These are phyloP conservation scores for Penicillium herquei DNA, from an alignment of 495 filamentous ascomycete species.

Conservation along the genomic window DNA sequence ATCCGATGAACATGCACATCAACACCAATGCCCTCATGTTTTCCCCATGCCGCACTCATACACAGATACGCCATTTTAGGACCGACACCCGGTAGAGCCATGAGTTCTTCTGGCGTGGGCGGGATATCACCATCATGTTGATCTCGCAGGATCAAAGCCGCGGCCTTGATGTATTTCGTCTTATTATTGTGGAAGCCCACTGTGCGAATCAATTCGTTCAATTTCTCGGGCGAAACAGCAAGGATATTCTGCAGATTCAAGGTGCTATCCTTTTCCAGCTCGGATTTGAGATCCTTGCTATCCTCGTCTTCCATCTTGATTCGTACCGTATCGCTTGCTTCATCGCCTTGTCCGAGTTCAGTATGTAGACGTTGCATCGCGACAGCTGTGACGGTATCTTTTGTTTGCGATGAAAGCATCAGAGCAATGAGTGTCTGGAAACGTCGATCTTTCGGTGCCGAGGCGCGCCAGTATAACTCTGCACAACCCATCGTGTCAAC, in stretches of 20 bases:
- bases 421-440: slow-evolving; percentile 90
- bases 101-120: slow-evolving; percentile 71
- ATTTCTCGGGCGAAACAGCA: slow-evolving; percentile 59
- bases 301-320: slow-evolving; percentile 22
- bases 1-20: slow-evolving; percentile 81
- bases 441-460: slow-evolving; percentile 58
- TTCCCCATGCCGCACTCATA: slow-evolving; percentile 68
- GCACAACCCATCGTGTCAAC: slow-evolving; percentile 99
- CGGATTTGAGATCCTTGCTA: slow-evolving; percentile 16
- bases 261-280: slow-evolving; percentile 45
- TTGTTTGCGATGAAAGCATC: slow-evolving; percentile 97
- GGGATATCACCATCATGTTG: slow-evolving; percentile 77
- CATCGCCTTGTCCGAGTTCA: slow-evolving; percentile 52
- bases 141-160: slow-evolving; percentile 71
- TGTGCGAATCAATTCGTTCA: slow-evolving; percentile 78
- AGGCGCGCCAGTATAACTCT: slow-evolving; percentile 53
- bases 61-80: slow-evolving; percentile 98
- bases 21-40: slow-evolving; percentile 61
- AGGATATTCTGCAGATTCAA: slow-evolving; percentile 81
- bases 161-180: slow-evolving; percentile 81
- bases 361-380: slow-evolving; percentile 79
- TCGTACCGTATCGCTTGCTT: slow-evolving; percentile 16
- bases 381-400: slow-evolving; percentile 87
- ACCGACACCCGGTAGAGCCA: slow-evolving; percentile 83
- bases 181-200: slow-evolving; percentile 98